phyloP scores from a whole-genome alignment of 1,284 basidiomycete genomes.

The Leccinum pallidistipes region DNA sequence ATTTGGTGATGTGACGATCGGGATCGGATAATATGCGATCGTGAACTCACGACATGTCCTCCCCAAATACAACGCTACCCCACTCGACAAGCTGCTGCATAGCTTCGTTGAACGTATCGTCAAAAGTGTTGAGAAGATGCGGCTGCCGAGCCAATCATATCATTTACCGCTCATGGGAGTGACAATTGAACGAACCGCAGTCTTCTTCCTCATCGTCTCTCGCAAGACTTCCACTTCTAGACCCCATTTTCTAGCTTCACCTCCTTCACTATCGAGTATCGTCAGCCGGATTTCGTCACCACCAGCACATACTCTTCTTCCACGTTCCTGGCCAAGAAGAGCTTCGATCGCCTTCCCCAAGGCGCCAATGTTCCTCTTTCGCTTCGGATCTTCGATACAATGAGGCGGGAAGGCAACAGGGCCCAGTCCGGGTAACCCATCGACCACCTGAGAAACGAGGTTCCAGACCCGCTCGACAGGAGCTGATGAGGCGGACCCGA shows the following conservation, averaged over 20 bases:
- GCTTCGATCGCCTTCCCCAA: slow-evolving; percentile 76
- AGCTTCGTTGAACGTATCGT: slow-evolving; percentile 78
- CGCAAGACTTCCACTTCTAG: slow-evolving; percentile 56
- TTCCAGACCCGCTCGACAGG: slow-evolving; percentile 47
- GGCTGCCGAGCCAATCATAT: slow-evolving; percentile 40
- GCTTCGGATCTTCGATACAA: slow-evolving; percentile 82
- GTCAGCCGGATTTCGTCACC: slow-evolving; percentile 35
- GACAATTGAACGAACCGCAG: slow-evolving; percentile 44
- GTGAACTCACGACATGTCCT: slow-evolving; percentile 65
- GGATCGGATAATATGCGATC: slow-evolving; percentile 25
- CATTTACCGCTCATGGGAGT: slow-evolving; percentile 12
- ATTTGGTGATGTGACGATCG: slow-evolving; percentile 25
- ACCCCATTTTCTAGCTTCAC: slow-evolving; percentile 77
- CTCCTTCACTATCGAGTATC: slow-evolving; percentile 49
- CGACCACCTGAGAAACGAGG: slow-evolving; percentile 45
- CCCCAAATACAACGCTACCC: slow-evolving; percentile 75
- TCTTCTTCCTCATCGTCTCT: slow-evolving; percentile 54
- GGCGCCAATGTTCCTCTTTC: slow-evolving; percentile 75
- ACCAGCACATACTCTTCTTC: slow-evolving; percentile 68
- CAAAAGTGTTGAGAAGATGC: slow-evolving; percentile 54
- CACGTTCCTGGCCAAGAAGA: slow-evolving; percentile 68
- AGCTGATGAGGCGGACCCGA: slow-evolving; percentile 40
- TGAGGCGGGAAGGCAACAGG: slow-evolving; percentile 77
- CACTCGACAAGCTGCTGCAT: slow-evolving; percentile 80
- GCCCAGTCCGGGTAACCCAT: slow-evolving; percentile 80